Base-by-base conservation (phyloP, 2,329 filamentous ascomycete species). In the Ceratocystis ficicola region DNA sequence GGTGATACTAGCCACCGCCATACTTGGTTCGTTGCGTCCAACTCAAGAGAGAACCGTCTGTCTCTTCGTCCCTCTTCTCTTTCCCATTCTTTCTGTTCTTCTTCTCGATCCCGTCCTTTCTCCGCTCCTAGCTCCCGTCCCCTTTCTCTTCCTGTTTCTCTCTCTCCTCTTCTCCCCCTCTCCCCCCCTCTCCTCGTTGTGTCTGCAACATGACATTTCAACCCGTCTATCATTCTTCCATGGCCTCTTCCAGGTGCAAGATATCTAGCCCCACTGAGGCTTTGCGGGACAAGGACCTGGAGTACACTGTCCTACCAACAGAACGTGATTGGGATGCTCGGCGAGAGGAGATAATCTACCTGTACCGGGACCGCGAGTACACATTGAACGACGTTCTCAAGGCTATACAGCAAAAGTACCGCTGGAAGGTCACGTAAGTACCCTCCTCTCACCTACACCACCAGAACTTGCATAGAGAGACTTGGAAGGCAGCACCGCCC, bases 391-490 rank as follows among this genome's bases (percentile, higher is more conserved):
- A 66, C 55, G 66, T 68, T 2, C 44, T 66, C 41, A 68, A 66
- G 28, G n/a, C 28, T 2, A 66, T 68, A 17, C 66, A 68, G 44
- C 44, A 63, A 5, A 68, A 62, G 30, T 66, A 68, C 8, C 20
- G 15, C 5, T 68, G 66, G 66, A 68, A 64, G 44, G 66, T 68
- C 10, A 68, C 66, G 66, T 68, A 68, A 64, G 64, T 68, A 44
- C 44, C 46, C 22, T 17, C 8, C 32, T 17, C 12, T 44, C 46
- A 10, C 44, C 30, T 10, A 10, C 32, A 10, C 8, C 32, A 12
- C 30, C 30, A 30, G 30, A 5, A 30, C 30, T 30, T 30, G 30
- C 30, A 30, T 30, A 1, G 5, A 30, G 1, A 30, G 30, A 30
- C 6, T 30, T 6, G 30, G 30, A 30, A 6, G 30, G 1, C 4